Percentiles rank a stretch among this genome's conserved stretches.
Evolutionary conservation across 371 early-diverging fungal genomes (phyloP).

Genomic region (Syncephalastrum monosporum): DNA sequence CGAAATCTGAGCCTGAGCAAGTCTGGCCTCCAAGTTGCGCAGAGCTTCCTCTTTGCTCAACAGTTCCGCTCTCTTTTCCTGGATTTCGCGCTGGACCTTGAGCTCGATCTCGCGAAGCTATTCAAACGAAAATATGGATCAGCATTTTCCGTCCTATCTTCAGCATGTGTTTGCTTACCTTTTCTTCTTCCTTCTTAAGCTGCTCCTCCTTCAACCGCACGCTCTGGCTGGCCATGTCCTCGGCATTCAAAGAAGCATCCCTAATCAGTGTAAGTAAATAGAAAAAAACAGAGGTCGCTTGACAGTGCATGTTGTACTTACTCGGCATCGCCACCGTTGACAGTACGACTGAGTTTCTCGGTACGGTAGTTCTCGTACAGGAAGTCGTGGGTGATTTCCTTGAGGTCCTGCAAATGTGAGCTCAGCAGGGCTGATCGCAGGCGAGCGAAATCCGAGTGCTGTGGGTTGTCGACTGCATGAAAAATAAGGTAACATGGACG

Average conservation of each 20-base stretch:
- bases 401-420: slow-evolving; percentile 93
- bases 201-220: slow-evolving; percentile 62
- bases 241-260: slow-evolving; percentile 46
- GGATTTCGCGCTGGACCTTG: slow-evolving; percentile 60
- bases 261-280: slow-evolving; percentile 15
- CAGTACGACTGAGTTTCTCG: slow-evolving; percentile 80
- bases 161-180: slow-evolving; percentile 29
- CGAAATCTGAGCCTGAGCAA: slow-evolving; percentile 45
- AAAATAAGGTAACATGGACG: not conserved
- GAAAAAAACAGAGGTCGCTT: not conserved
- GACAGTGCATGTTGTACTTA: slow-evolving; percentile 28
- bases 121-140: not conserved
- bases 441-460: slow-evolving; percentile 96
- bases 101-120: slow-evolving; percentile 60
- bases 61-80: slow-evolving; percentile 59
- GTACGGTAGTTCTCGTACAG: slow-evolving; percentile 93
- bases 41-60: slow-evolving; percentile 62
- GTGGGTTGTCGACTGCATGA: slow-evolving; percentile 68
- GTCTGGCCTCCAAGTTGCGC: slow-evolving; percentile 52
- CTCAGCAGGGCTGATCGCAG: slow-evolving; percentile 89
- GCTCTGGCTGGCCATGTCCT: slow-evolving; percentile 54
- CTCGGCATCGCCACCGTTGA: slow-evolving; percentile 54
- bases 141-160: not conserved
- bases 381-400: slow-evolving; percentile 81
- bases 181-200: slow-evolving; percentile 62